Evolutionary conservation across 2,329 filamentous ascomycete genomes (phyloP), one percentile per base, ranked within the genome.

Genomic region (Fusarium nurragi): DNA sequence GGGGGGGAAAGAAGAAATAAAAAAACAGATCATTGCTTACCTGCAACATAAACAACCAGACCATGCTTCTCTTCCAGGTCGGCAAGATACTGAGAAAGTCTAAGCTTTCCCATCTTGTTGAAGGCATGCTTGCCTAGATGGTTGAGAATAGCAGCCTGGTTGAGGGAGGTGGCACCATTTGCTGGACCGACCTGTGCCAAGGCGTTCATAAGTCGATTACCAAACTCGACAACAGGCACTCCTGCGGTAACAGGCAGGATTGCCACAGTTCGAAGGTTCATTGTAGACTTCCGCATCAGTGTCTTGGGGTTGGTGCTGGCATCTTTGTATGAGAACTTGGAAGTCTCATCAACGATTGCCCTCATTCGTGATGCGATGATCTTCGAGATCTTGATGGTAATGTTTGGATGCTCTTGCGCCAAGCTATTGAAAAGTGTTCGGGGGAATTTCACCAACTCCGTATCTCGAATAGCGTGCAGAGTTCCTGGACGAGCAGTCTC

Each of bases 361-460:
- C 94, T 86, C 95, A 99, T 98, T 4, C 95, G 88, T 32, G 94
- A 93, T 0, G 95, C 95, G 71, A 99, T 97, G 69, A 99, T 95
- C 77, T 98, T 99, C 2, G 95, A 98, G 25, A 99, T 97, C 77
- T 98, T 97, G 76, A 99, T 98, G 0, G 95, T 98, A 73, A 99
- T 99, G 39, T 93, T 96, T 6, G 95, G 95, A 73, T 99, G 95
- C 73, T 99, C 95, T 74, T 97, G 90, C 1, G 95, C 95, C 50
- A 99, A 86, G 73, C 95, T 99, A 81, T 99, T 99, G 83, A 99
- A 99, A 1, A 99, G 80, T 0, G 93, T 97, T 57, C 94, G 91
- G 1, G 95, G 95, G 60, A 99, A 97, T 71, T 97, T 98, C 57
- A 96, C 94, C 25, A 99, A 81, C 75, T 99, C 95, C 0, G 95